Evolutionary conservation across 768 basidiomycete species (phyloP), one percentile per base, ranked within the genome.

Genomic region (Pleurotus citrinopileatus): DNA sequence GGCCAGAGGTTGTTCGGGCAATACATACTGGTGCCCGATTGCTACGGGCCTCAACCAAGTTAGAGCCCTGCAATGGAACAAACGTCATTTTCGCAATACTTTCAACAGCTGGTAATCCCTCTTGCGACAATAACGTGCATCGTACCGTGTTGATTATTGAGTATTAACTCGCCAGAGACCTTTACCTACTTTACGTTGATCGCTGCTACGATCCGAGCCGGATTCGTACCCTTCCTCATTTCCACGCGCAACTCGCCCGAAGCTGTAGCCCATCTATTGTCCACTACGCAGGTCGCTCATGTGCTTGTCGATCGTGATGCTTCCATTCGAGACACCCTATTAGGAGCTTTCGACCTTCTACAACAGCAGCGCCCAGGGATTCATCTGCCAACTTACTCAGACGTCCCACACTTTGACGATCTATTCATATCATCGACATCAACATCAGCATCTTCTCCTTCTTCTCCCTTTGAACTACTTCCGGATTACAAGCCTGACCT

Each of bases 291-390:
- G 8, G 60, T 60, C 3, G 47, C 32, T 1, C 58, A 63, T 37
- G 32, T 71, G 4, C 63, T 71, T 12, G 63, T 70, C 42, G 63
- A 67, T 6, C 46, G 52, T 3, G 70, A 71, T 13, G 52, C 54
- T 3, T 27, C 68, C 2, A 63, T 65, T 51, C 52, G 55, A 25
- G 52, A 60, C 6, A 61, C 70, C 5, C 51, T 55, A 2, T 25
- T 22, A 1, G 44, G 52, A 4, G 60, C 68, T 1, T 42, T 69
- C 1, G 50, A 57, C 1, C 48, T 63, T 3, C 53, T 71, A 20
- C 47, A 42, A 50, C 44, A 56, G 19, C 17, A 57, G 20, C 32
- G 38, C 29, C 51, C 60, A 8, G 19, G 17, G 5, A 55, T 54
- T 26, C 5, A 13, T 22, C 4, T 29, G 17, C 64, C 58, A 0